A percentile compares a stretch with the other conserved stretches of the same genome.
phyloP scores from a whole-genome alignment of 176 grass and related monocot species.

The Cymbopogon citratus region DNA sequence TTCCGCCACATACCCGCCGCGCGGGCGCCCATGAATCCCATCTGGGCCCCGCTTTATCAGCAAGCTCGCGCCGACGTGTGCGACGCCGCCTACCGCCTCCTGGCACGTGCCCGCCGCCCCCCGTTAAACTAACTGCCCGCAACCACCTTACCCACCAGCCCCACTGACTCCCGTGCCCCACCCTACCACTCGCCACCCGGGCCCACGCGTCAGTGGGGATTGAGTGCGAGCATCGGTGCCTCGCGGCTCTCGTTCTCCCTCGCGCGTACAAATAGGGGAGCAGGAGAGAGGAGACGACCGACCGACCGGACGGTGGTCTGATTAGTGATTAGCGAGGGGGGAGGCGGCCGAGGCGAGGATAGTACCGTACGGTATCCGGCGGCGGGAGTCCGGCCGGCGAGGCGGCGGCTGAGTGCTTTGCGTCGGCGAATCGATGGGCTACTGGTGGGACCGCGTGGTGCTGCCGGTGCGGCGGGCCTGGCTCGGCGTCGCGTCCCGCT shows the following conservation, averaged over 20 bases:
- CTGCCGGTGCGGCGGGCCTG: conserved; percentile 69
- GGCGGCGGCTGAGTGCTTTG: neutral
- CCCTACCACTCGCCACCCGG: fast-evolving
- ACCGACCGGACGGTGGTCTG: conserved; percentile 14
- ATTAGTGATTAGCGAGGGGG: neutral
- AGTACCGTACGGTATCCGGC: neutral
- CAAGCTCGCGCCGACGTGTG: conserved; percentile 22
- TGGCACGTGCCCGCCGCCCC: conserved; percentile 37
- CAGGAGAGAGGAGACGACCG: neutral
- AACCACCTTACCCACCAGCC: neutral
- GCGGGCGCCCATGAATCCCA: too few species aligned
- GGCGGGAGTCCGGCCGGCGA: neutral
- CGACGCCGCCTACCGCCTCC: conserved; percentile 26
- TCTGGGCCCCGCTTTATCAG: too few species aligned
- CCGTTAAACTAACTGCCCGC: conserved; percentile 18
- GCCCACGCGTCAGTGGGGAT: neutral
- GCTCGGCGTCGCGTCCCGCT: conserved; percentile 70
- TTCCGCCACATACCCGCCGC: too few species aligned
- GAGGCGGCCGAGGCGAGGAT: neutral
- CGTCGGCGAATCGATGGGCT: conserved; percentile 22
- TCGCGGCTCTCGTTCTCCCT: neutral
- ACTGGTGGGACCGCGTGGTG: conserved; percentile 73
- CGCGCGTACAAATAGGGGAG: conserved; percentile 24
- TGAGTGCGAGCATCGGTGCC: neutral
- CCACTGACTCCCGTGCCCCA: neutral